A percentile compares a stretch with the other conserved stretches of the same genome.
Conservation (phyloP, 495 filamentous ascomycete genomes). For the Penicillium manginii region DNA sequence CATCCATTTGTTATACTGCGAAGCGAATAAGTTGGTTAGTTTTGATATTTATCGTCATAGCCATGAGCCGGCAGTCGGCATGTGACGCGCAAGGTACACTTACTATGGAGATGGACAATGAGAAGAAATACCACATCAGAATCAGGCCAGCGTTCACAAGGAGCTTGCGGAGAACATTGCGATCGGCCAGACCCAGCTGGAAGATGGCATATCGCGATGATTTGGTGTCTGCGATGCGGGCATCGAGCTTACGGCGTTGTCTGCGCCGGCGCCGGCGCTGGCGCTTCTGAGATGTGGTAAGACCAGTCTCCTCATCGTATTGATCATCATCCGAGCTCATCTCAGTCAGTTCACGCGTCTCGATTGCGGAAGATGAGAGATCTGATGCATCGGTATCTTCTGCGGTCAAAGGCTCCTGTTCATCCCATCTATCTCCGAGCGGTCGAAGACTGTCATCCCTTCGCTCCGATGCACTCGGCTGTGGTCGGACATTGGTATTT, state of each 20-base stretch:
- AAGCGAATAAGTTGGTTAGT: neutral
- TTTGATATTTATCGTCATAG: neutral
- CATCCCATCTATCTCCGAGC: slow-evolving; percentile 38
- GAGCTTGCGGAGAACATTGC: slow-evolving; percentile 67
- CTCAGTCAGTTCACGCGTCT: slow-evolving; percentile 61
- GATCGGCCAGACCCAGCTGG: slow-evolving; percentile 53
- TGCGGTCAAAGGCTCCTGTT: slow-evolving; percentile 39
- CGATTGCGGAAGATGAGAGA: slow-evolving; percentile 49
- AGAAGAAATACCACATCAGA: slow-evolving; percentile 91
- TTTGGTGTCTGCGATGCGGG: slow-evolving; percentile 64
- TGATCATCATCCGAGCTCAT: slow-evolving; percentile 70
- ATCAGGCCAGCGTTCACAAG: slow-evolving; percentile 78
- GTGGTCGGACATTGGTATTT: slow-evolving; percentile 35
- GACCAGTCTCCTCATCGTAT: slow-evolving; percentile 87
- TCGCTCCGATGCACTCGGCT: slow-evolving; percentile 47
- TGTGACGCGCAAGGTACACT: slow-evolving; percentile 34
- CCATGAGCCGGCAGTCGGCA: too few relatives aligned
- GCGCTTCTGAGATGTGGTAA: slow-evolving; percentile 72
- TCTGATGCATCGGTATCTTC: slow-evolving; percentile 54
- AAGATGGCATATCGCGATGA: slow-evolving; percentile 44
- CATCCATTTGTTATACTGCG: slow-evolving; percentile 99
- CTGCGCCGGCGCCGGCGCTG: slow-evolving; percentile 66
- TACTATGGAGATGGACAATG: slow-evolving; percentile 91
- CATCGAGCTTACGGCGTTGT: slow-evolving; percentile 72
- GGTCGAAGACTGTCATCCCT: slow-evolving; percentile 44